Evolutionary conservation across 208 protist genomes (phyloP), one percentile per base, ranked within the genome.

Genomic region (Leptomonas pyrrhocoris): DNA sequence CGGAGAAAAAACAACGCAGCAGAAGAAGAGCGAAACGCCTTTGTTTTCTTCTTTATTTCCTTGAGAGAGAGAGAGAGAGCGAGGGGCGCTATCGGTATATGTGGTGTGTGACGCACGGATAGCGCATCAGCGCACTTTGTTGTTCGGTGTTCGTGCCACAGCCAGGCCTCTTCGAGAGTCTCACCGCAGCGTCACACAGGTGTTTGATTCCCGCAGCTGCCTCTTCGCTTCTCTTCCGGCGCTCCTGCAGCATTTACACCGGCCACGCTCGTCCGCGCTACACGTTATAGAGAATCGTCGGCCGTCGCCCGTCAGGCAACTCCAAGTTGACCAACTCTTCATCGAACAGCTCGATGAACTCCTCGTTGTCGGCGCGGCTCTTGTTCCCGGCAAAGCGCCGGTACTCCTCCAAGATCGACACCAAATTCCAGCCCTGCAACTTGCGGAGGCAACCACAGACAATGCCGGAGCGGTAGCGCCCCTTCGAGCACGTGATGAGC

Each of bases 291-390:
- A 96, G 58, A 25, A 96, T 92, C 19, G 83, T 92, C 46, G 91
- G 88, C 8, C 73, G 79, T 2, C 83, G 77, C 1, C 85, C 86
- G 31, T 74, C 77, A 2, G 62, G 49, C 46, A 89, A 60, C 63
- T 91, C 80, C 13, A 98, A 40, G 48, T 73, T 96, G 15, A 99
- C 96, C 9, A 99, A 80, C 57, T 99, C 98, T 16, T 93, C 98
- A 75, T 99, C 98, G 67, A 99, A 99, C n/a, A 99, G 83, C 81
- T 99, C 98, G 62, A 99, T 99, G 79, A 99, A 99, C 85, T 99
- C 98, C 81, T 99, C 98, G 79, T 99, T 99, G 50, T 98, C 90
- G 0, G 98, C 80, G 11, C 97, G 86, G 28, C 93, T 97, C 73
- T 90, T 92, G 56, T 90, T 86, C 4, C 96, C 97, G 0, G 98